These are phyloP conservation scores for Sedum album DNA, from an alignment of 164 flowering plant genomes.

Conservation along the genomic window DNA sequence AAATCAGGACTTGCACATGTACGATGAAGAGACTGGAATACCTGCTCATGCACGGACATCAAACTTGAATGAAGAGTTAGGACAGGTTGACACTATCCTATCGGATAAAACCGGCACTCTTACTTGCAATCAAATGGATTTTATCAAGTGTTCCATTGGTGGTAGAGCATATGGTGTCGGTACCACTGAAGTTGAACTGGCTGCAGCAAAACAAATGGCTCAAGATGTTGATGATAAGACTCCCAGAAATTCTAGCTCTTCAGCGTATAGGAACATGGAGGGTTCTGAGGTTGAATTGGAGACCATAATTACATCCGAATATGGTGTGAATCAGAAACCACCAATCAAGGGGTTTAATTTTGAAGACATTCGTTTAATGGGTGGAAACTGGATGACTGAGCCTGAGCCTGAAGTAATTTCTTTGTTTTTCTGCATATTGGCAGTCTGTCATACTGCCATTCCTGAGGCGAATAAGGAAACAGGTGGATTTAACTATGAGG, in stretches of 20 bases:
- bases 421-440: slow-evolving; percentile 31
- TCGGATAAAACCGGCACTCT: slow-evolving; percentile 39
- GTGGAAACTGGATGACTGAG: slow-evolving; percentile 20
- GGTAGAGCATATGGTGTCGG: slow-evolving; percentile 28
- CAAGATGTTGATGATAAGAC: slow-evolving; percentile 10
- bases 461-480: slow-evolving; percentile 23
- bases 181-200: slow-evolving; percentile 26
- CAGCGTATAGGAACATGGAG: slow-evolving; percentile 18
- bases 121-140: slow-evolving; percentile 43
- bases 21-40: slow-evolving; percentile 24
- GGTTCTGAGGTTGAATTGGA: slow-evolving; percentile 11
- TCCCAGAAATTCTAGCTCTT: slow-evolving; percentile 22
- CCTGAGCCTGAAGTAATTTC: slow-evolving; percentile 18
- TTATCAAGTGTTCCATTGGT: slow-evolving; percentile 34
- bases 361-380: slow-evolving; percentile 24
- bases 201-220: slow-evolving; percentile 26
- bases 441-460: slow-evolving; percentile 44
- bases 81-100: slow-evolving; percentile 33
- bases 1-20: slow-evolving; percentile 28
- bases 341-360: slow-evolving; percentile 34
- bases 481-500: slow-evolving; percentile 24
- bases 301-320: slow-evolving; percentile 7
- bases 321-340: neutral
- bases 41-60: slow-evolving; percentile 36
- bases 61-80: slow-evolving; percentile 37